These are phyloP conservation scores for Pythium scleroteichum DNA, from an alignment of 352 stramenopile genomes.

Conservation along the genomic window DNA sequence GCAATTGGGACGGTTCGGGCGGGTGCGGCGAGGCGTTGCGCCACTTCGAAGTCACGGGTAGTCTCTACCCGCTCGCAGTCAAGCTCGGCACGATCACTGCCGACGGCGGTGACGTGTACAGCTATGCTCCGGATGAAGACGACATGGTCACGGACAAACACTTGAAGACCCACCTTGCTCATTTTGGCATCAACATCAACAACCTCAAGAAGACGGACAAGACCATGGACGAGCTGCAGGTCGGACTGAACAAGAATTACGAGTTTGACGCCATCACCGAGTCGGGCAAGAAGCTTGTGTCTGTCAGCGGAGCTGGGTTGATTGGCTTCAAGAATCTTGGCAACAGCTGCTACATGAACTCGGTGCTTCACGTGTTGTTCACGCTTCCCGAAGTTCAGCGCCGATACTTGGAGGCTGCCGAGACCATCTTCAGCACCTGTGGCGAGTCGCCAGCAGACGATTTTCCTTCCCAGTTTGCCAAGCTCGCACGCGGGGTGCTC, in stretches of 20 bases:
- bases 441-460: constrained; percentile 47
- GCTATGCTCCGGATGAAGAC: constrained; percentile 97
- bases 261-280: constrained; percentile 99
- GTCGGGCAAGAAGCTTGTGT: constrained; percentile 90
- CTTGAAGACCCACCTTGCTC: constrained; percentile 91
- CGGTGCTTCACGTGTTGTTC: constrained; percentile 94
- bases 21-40: constrained; percentile 95
- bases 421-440: constrained; percentile 57
- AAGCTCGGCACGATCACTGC: constrained; percentile 98
- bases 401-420: constrained; percentile 62
- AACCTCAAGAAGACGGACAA: constrained; percentile 98
- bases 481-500: constrained; percentile 88
- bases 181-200: constrained; percentile 96
- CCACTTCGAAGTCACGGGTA: constrained; percentile 95
- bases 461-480: constrained; percentile 92
- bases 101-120: constrained; percentile 97
- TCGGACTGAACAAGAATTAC: constrained; percentile 97
- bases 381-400: constrained; percentile 71
- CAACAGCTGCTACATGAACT: constrained; percentile 99
- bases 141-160: constrained; percentile 96
- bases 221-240: constrained; percentile 97
- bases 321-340: constrained; percentile 99
- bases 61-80: constrained; percentile 94
- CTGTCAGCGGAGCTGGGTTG: constrained; percentile 89
- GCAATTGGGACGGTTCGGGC: constrained; percentile 97